These are phyloP conservation scores for Xylariales sp. DNA, from an alignment of 2,329 filamentous ascomycete species.

Conservation along the genomic window DNA sequence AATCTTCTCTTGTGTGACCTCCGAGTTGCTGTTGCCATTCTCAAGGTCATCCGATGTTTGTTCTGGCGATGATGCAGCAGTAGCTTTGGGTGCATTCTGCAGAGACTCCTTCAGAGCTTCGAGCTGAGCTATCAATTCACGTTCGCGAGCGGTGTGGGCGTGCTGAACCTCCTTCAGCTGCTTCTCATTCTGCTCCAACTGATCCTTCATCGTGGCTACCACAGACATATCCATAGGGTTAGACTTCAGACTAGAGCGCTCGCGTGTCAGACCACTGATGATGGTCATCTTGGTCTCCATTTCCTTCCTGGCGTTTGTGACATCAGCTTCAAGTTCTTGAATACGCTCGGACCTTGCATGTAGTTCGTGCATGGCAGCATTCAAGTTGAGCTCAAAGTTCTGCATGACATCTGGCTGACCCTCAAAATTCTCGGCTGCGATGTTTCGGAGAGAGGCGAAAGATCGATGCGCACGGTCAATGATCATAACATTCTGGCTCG, in stretches of 20 bases:
- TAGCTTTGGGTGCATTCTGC: constrained; percentile 22
- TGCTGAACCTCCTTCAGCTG: constrained; percentile 72
- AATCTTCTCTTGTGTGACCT: constrained; percentile 53
- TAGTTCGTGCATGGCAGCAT: constrained; percentile 88
- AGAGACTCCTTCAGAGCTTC: constrained; percentile 59
- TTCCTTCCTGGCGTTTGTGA: constrained; percentile 81
- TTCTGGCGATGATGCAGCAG: constrained; percentile 9
- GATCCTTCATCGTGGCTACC: constrained; percentile 80
- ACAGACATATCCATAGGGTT: constrained; percentile 89
- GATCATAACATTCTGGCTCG: constrained; percentile 80
- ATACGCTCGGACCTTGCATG: constrained; percentile 84
- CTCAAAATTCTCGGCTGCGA: constrained; percentile 84
- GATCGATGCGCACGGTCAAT: constrained; percentile 90
- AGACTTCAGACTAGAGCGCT: constrained; percentile 81
- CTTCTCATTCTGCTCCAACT: constrained; percentile 81
- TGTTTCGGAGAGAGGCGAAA: constrained; percentile 82
- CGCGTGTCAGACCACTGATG: constrained; percentile 88
- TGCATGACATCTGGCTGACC: constrained; percentile 78
- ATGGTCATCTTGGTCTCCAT: constrained; percentile 97
- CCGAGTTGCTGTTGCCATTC: constrained; percentile 24
- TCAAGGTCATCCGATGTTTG: constrained; percentile 24
- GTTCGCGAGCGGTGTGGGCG: constrained; percentile 68
- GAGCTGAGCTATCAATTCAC: constrained; percentile 68
- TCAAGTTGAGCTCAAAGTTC: constrained; percentile 87
- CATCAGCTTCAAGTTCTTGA: constrained; percentile 81